phyloP scores from a whole-genome alignment of 257 asterid species.

The Fraxinus pennsylvanica region DNA sequence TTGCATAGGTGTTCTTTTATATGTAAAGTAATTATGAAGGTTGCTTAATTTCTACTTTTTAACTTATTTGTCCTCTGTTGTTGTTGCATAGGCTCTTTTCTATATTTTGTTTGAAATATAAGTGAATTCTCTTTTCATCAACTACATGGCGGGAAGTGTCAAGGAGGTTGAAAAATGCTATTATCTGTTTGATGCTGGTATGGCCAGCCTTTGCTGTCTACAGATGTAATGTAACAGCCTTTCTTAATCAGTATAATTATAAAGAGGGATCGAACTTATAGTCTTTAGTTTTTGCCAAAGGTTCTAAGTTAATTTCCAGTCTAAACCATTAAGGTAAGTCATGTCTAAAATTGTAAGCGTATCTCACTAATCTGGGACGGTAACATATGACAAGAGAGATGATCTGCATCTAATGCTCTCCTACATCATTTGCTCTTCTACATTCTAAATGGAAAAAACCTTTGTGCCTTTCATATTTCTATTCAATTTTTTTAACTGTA shows the following conservation, averaged over 20 bases:
- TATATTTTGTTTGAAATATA: background rate
- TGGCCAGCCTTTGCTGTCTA: background rate
- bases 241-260: background rate
- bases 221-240: background rate
- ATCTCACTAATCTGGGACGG: background rate
- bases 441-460: background rate
- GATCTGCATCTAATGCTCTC: background rate
- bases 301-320: background rate
- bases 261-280: background rate
- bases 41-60: background rate
- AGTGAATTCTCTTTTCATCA: background rate
- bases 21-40: background rate
- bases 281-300: background rate
- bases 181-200: background rate
- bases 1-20: slow-evolving; percentile 5
- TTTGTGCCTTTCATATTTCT: background rate
- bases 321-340: background rate
- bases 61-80: background rate
- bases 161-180: background rate
- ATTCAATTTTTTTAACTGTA: background rate
- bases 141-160: background rate
- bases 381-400: too few relatives aligned
- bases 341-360: background rate
- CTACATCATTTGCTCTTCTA: background rate
- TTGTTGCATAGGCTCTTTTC: background rate